Base-by-base conservation (phyloP, 768 basidiomycete genomes). In the Terana coerulea region DNA sequence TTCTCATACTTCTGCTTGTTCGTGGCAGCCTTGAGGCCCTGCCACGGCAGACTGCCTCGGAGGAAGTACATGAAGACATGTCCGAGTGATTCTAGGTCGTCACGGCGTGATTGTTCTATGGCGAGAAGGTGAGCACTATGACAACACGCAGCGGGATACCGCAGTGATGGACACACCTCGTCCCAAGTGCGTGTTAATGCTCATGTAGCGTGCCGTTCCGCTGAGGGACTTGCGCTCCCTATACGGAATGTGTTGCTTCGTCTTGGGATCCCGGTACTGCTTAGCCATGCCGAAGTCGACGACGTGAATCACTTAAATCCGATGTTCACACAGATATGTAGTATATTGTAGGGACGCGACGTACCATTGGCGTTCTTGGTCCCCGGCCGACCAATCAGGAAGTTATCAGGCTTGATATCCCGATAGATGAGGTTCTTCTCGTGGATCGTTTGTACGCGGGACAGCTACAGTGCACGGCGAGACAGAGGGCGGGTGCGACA, bases 1-100 rank as follows among this genome's bases (percentile, higher is more conserved):
- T 98, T 99, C 78, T 99, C 95, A 74, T 99, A 99, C 77, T 98
- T 92, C 69, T 98, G 97, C 76, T 99, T 99, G 78, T 99, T 98
- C 45, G 95, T 99, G 25, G 97, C 97, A 29, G 97, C 97, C 73
- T 98, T 98, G 52, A 99, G 80, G 51, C 97, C 97, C 66, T 99
- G 97, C 97, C 97, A 99, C 21, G 97, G 97, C 47, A 99, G 66
- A 61, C 94, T 95, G 19, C 97, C 97, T 47, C 97, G 83, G 46
- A 98, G 71, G 72, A 99, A 98, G 75, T 99, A 99, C 91, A 99
- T 97, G 75, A 99, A 99, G 60, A 99, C 97, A 72, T 99, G 97
- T 2, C 97, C 97, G 19, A 99, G 81, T n/a, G 97, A 91, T 74
- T 99, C 97, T 29, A 99, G 75, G 71, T 99, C 97, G 69, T 99